phyloP scores from a whole-genome alignment of 73 alveolate genomes.

The Paramecium primaurelia region DNA sequence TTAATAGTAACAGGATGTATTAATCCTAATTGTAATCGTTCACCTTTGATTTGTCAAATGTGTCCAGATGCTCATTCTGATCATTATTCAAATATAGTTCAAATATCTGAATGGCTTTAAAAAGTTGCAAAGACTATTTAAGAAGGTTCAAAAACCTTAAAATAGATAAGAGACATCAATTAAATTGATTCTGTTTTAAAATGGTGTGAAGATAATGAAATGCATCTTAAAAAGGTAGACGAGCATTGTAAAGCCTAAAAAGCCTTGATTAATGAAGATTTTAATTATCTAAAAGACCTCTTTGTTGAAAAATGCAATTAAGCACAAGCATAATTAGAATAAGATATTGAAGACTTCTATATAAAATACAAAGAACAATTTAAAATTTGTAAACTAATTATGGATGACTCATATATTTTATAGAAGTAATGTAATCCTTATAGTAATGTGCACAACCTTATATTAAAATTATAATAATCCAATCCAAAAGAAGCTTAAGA shows the following conservation, averaged over 20 bases:
- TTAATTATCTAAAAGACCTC: not conserved
- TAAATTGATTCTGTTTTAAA: constrained; percentile 48
- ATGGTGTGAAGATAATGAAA: constrained; percentile 65
- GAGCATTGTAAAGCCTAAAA: constrained; percentile 58
- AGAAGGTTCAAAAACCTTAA: not conserved
- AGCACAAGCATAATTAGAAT: constrained; percentile 9
- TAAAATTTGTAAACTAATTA: not conserved
- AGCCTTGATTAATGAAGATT: constrained; percentile 50
- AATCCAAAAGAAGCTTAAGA: constrained; percentile 15
- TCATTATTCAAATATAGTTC: constrained; percentile 44
- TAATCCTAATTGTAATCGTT: not conserved
- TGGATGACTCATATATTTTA: constrained; percentile 21
- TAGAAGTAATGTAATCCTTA: not conserved
- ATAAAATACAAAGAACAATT: constrained; percentile 13
- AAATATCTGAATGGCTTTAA: not conserved
- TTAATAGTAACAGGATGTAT: constrained; percentile 33
- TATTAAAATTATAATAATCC: not conserved
- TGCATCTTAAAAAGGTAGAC: constrained; percentile 58
- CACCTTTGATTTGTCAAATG: constrained; percentile 39
- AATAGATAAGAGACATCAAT: constrained; percentile 6
- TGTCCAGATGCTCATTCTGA: constrained; percentile 44
- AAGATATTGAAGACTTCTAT: constrained; percentile 25
- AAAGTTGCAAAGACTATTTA: constrained; percentile 3
- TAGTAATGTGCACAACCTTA: not conserved
- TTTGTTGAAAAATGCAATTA: constrained; percentile 13